Conservation (phyloP, 768 basidiomycete genomes). For the Mycena indigotica region DNA sequence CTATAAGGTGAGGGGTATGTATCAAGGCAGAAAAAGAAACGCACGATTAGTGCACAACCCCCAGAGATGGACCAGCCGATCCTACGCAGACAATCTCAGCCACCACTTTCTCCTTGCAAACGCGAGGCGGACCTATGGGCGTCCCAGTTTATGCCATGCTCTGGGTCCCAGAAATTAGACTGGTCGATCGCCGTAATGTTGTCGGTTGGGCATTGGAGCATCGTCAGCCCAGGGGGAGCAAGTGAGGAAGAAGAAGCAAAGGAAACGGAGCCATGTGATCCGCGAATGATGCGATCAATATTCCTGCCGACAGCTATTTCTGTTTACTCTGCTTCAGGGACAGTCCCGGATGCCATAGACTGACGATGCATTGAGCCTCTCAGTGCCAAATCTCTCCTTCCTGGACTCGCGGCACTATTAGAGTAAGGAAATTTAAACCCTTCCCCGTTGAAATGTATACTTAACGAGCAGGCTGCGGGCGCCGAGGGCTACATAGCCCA, state of each 20-base stretch:
- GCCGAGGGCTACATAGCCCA: no score
- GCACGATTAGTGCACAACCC: slow-evolving; percentile 55
- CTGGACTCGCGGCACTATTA: no score
- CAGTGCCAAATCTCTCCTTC: no score
- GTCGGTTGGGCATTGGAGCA: slow-evolving; percentile 45
- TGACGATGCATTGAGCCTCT: no score
- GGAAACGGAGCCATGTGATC: no score
- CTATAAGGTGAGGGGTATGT: not conserved
- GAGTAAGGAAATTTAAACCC: no score
- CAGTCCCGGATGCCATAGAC: no score
- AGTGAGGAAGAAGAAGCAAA: not conserved
- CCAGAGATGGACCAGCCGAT: slow-evolving; percentile 79
- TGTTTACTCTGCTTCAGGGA: no score
- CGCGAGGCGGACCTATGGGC: slow-evolving; percentile 12
- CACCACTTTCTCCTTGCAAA: not conserved
- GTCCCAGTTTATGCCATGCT: slow-evolving; percentile 56
- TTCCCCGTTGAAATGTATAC: no score
- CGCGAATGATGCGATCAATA: no score
- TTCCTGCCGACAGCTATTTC: no score
- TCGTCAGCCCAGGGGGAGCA: not conserved
- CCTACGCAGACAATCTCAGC: slow-evolving; percentile 42
- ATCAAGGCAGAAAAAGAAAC: slow-evolving; percentile 1
- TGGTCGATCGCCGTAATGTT: slow-evolving; percentile 58
- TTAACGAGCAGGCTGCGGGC: no score
- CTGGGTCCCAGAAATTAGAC: slow-evolving; percentile 58